Evolutionary conservation across 2,329 filamentous ascomycete species (phyloP), one percentile per base, ranked within the genome.

Genomic region (Didymellaceae sp.): DNA sequence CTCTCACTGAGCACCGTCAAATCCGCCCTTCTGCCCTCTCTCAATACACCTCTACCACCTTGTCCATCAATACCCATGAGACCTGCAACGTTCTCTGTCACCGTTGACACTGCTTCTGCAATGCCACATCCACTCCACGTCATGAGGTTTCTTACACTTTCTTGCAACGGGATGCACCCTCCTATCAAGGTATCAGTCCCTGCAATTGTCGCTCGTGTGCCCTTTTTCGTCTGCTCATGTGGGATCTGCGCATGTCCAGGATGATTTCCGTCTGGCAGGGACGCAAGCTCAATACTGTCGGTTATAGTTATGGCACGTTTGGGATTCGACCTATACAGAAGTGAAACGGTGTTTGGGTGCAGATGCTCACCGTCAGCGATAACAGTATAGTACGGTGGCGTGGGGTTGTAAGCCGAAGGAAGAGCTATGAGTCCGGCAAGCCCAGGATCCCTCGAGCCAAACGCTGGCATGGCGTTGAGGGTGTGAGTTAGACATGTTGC

Each of bases 351-450:
- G 13, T 68, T 65, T 1, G 80, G 80, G 55, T 83, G 80, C 3
- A 84, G 65, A 52, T 84, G 82, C 41, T 82, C 75, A 24, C 78
- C 78, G 51, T 84, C 82, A 3, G 80, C 70, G 20, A 84, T 82
- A 35, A 83, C 64, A 17, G 76, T 78, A 67, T 76, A 83, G 63
- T 77, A 83, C 1, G 80, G 79, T 8, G 71, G 38, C 22, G 48
- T 49, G 33, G 66, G 54, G 7, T 55, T 44, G 38, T 61, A 43
- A 47, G 50, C 59, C 7, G 45, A 20, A 0, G 59, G 67, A 1
- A 74, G 57, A 1, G 70, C 63, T 13, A 74, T 59, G 3, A 76
- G 52, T 20, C 80, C 81, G 24, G 78, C 74, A 13, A 83, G 70
- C 1, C 81, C 80, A 3, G 81, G 80, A 22, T 77, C 74, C 24